These are phyloP conservation scores for Salix suchowensis DNA, from an alignment of 345 rosid genomes.

Conservation along the genomic window DNA sequence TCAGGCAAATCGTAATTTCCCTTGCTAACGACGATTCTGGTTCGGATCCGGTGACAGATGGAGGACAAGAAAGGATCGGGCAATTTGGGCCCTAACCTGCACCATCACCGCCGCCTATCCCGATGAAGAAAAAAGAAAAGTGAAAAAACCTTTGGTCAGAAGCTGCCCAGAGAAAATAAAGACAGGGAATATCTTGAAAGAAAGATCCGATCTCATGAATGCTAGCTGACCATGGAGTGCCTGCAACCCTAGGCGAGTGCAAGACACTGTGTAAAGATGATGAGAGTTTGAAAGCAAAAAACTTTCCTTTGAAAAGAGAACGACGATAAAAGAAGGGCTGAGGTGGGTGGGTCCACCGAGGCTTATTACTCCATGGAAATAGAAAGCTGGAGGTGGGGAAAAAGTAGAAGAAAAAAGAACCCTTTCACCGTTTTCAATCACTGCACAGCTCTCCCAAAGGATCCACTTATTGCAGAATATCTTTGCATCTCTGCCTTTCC, in stretches of 20 bases:
- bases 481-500: conserved; percentile 3
- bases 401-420: background rate
- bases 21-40: too few relatives aligned
- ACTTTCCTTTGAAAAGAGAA: background rate
- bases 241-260: background rate
- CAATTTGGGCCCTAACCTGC: background rate
- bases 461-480: conserved; percentile 28
- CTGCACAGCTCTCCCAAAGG: conserved; percentile 2
- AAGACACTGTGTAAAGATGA: background rate
- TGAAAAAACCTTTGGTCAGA: background rate
- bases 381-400: conserved; percentile 1
- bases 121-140: background rate
- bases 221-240: background rate
- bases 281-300: background rate
- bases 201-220: background rate
- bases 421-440: conserved; percentile 36
- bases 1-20: background rate
- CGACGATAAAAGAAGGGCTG: background rate
- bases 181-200: conserved; percentile 18
- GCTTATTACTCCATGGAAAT: background rate
- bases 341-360: conserved; percentile 18
- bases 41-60: background rate
- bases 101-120: background rate
- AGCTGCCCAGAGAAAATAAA: background rate
- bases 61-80: background rate